Evolutionary conservation across 176 grass and related monocot species (phyloP), one percentile per base, ranked within the genome.

Genomic region (Oryza nivara): DNA sequence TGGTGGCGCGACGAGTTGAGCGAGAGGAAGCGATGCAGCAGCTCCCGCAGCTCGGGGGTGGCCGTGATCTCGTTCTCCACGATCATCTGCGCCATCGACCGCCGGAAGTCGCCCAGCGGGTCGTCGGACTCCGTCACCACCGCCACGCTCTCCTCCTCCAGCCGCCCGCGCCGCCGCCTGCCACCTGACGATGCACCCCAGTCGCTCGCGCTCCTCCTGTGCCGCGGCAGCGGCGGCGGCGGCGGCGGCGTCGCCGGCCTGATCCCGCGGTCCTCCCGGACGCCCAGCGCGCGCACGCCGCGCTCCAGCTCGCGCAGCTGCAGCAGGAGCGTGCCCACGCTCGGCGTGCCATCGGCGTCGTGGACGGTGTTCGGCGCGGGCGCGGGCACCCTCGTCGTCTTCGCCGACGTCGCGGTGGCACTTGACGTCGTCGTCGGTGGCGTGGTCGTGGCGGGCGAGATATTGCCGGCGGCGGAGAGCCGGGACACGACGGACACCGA

Each of bases 11-110:
- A 72, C 7, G 88, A 81, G 88, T 99, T 99, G 61, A 99, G 91
- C 13, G 93, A 82, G 4, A 99, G 88, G 84, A 96, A 99, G 43
- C 93, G 86, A n/a, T 77, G 80, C 19, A 99, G 91, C 36, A 99
- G 89, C 86, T 86, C 86, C 11, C 84, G 77, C 22, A 99, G 83
- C 75, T 99, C 91, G 19, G 78, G 88, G 61, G 45, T 82, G 75
- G 83, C 88, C 41, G 86, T 85, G 86, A 99, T 96, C 25, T 93
- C 89, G 51, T 99, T 94, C 86, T 94, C 88, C 51, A 92, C 90
- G 74, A 99, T 81, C 96, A 99, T 99, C 74, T 96, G 93, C 74
- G 70, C 85, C 96, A 99, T 99, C 32, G 96, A 99, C 86, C 75
- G 54, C 86, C 91, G 88, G 89, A 99, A 99, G 23, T 99, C 96